Conservation (phyloP, 2,329 filamentous ascomycete species). For the Tolypocladium cylindrosporum region DNA sequence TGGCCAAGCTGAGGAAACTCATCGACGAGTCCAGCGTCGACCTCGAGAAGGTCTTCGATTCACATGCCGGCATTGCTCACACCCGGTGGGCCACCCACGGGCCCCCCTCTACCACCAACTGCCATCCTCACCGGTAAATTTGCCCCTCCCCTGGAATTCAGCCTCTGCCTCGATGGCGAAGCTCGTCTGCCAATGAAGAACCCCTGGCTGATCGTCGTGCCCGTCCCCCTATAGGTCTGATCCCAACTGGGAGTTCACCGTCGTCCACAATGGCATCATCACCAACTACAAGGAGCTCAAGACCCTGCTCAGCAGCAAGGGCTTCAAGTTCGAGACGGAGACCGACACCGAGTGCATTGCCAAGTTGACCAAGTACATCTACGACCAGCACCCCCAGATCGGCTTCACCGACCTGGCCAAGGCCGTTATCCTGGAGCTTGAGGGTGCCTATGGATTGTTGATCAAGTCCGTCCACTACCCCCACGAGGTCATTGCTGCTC, state of each 20-base stretch:
- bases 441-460: slow-evolving; percentile 93
- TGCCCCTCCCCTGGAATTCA: neutral
- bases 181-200: neutral
- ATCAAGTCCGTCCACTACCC: slow-evolving; percentile 99
- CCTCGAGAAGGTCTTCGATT: slow-evolving; percentile 88
- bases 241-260: slow-evolving; percentile 86
- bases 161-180: neutral
- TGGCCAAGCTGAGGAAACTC: slow-evolving; percentile 89
- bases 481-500: slow-evolving; percentile 93
- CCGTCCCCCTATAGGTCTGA: slow-evolving; percentile 59
- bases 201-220: slow-evolving; percentile 1
- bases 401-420: slow-evolving; percentile 96
- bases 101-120: slow-evolving; percentile 85
- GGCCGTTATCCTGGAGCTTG: slow-evolving; percentile 95
- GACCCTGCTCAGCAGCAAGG: slow-evolving; percentile 84
- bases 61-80: slow-evolving; percentile 96
- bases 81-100: slow-evolving; percentile 98
- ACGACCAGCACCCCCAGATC: slow-evolving; percentile 86
- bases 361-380: slow-evolving; percentile 96
- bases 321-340: slow-evolving; percentile 97
- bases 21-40: slow-evolving; percentile 78
- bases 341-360: slow-evolving; percentile 99
- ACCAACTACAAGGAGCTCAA: slow-evolving; percentile 99
- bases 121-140: slow-evolving; percentile 89
- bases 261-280: slow-evolving; percentile 99